A percentile compares a stretch with the other conserved stretches of the same genome.
phyloP scores from a whole-genome alignment of 306 rosid species.

The Cucumis hystrix region DNA sequence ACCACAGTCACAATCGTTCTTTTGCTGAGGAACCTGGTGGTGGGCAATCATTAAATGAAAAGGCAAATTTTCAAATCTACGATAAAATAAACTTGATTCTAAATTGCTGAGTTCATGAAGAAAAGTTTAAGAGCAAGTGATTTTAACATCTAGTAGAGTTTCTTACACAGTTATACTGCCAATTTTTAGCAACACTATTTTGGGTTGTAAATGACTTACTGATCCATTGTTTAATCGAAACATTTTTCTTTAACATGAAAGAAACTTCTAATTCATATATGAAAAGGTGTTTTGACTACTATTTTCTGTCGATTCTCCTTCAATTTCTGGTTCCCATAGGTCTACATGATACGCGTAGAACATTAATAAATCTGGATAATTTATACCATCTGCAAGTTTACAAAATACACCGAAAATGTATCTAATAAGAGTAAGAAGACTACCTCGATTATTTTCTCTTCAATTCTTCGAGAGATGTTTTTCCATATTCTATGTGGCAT shows the following conservation, averaged over 20 bases:
- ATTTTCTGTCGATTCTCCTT: not conserved
- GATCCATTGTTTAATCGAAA: not conserved
- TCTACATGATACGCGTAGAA: not conserved
- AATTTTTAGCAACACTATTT: not conserved
- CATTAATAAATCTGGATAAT: not conserved
- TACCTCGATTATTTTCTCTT: conserved; percentile 39
- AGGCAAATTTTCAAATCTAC: not conserved
- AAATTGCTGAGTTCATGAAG: not conserved
- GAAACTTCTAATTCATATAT: too few species aligned
- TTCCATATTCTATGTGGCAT: conserved; percentile 58
- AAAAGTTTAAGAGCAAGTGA: not conserved
- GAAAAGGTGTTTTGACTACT: not conserved
- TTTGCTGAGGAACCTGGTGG: conserved; percentile 90
- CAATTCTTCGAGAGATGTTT: conserved; percentile 58
- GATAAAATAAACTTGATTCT: not conserved
- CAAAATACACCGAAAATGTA: not conserved
- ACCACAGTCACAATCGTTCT: conserved; percentile 89
- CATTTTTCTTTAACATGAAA: too few species aligned
- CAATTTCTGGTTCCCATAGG: not conserved
- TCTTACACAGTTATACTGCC: not conserved
- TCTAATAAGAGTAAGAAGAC: not conserved
- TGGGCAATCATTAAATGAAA: conserved; percentile 3
- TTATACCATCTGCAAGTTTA: not conserved
- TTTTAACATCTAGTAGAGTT: not conserved
- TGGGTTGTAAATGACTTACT: not conserved